These are phyloP conservation scores for Pouteria glomerata DNA, from an alignment of 148 eudicot species.

Conservation along the genomic window DNA sequence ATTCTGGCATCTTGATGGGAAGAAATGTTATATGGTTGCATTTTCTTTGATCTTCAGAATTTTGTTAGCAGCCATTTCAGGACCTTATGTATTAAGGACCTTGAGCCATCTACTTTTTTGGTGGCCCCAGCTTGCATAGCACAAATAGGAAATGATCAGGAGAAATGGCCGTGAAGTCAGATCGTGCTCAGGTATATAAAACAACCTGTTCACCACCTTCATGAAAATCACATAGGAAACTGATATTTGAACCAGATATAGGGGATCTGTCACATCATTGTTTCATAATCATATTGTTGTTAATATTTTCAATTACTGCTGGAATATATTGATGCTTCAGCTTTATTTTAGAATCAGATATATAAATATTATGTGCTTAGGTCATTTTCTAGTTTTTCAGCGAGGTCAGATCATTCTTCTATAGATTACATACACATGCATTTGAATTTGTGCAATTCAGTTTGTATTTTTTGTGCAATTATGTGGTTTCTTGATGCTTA, in stretches of 20 bases:
- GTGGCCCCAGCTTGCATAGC: conserved; percentile 10
- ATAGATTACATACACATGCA: too few relatives aligned
- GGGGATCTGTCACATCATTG: not conserved
- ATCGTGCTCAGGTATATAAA: not conserved
- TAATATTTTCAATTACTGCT: not conserved
- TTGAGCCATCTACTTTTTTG: conserved; percentile 17
- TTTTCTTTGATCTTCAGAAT: not conserved
- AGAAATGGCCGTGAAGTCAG: not conserved
- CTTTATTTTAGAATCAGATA: not conserved
- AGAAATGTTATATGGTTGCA: conserved; percentile 4
- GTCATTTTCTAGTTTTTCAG: too few relatives aligned
- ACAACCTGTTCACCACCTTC: conserved; percentile 5
- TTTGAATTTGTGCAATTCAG: too few relatives aligned
- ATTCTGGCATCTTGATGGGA: conserved; percentile 28
- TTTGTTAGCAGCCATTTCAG: not conserved
- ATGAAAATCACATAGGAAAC: not conserved
- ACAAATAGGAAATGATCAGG: not conserved
- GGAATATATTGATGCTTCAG: not conserved
- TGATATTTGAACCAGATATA: not conserved
- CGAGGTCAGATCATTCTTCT: too few relatives aligned
- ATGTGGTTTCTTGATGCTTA: too few relatives aligned
- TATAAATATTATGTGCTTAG: too few relatives aligned
- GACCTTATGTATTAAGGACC: not conserved
- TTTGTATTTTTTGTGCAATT: too few relatives aligned
- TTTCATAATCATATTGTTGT: not conserved